Percentiles rank a stretch among this genome's conserved stretches.
Evolutionary conservation across 352 stramenopile species (phyloP).

Genomic region (Phytophthora gonapodyides): DNA sequence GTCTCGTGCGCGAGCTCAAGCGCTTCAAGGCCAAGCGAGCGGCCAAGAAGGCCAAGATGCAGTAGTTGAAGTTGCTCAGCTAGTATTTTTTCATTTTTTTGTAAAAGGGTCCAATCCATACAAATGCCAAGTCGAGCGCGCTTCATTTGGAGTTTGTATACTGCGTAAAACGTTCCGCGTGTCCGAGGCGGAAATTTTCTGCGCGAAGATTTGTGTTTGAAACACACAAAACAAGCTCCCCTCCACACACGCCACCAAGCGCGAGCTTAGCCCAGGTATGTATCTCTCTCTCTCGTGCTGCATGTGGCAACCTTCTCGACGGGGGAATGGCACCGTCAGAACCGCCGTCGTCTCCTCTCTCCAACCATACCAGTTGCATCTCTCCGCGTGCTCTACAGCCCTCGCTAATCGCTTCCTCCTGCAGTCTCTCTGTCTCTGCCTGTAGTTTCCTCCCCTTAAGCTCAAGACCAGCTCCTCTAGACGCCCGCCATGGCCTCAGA

Average conservation of each 20-base stretch:
- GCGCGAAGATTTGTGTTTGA: no score
- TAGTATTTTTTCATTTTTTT: no score
- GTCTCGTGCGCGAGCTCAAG: conserved; percentile 55
- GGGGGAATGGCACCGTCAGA: neutral
- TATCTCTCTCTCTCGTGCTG: conserved; percentile 3
- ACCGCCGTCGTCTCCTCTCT: conserved; percentile 17
- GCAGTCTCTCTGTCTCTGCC: conserved; percentile 1
- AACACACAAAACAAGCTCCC: no score
- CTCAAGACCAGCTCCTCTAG: neutral
- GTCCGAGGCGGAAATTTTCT: no score
- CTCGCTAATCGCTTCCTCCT: conserved; percentile 7
- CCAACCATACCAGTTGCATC: conserved; percentile 14
- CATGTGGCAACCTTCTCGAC: neutral
- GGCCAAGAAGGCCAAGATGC: conserved; percentile 32
- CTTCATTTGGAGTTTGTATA: no score
- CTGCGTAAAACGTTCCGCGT: no score
- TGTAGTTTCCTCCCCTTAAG: no score
- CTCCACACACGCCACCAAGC: no score
- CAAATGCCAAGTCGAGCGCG: no score
- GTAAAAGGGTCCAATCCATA: no score
- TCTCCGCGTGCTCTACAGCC: conserved; percentile 4
- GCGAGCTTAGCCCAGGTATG: conserved; percentile 23
- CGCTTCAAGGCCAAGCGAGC: conserved; percentile 50
- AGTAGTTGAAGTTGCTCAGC: conserved; percentile 20
- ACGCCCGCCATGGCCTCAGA: conserved; percentile 44